Evolutionary conservation across 257 asterid genomes (phyloP), one percentile per base, ranked within the genome.

Genomic region (Asclepias syriaca): DNA sequence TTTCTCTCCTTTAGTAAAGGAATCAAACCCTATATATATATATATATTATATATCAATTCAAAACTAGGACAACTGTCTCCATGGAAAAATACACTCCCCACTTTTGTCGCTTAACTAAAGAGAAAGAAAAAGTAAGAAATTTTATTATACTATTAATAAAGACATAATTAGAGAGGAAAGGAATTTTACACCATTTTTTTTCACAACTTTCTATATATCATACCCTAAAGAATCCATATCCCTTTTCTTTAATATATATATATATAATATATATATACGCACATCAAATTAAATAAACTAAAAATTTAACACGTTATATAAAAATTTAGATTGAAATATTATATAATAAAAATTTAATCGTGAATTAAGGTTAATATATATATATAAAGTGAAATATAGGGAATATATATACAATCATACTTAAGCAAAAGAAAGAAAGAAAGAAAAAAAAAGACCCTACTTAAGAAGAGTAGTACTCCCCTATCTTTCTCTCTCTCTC

Each of bases 31-130:
- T 7, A 29, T 55, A 77, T 40, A 40, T 40, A 40, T 40, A 40
- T 40, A 40, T 40, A 40, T 34, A 29, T 4, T 39, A 8, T 40
- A 40, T 71, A 74, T 77, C 76, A 71, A 78, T 75, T 78, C 83
- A 73, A 43, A 79, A 79, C 89, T 82, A 77, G 84, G 92, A 88
- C 98, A 90, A 84, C 96, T 92, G 96, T 85, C 91, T 72, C 21
- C 75, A 80, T 79, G 72, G 93, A 63, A 84, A 87, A 80, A 84
- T 71, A 73, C 73, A 87, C 91, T 75, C 66, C 82, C 83, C 85
- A 78, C 84, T 80, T 84, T 77, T 83, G 86, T 77, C 84, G 78
- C 75, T 74, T 75, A 63, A 74, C 66, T 50, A 65, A 56, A 60
- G 59, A 40, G 40, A 51, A 68, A 15, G 56, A 21, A 34, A 34